Base-by-base conservation (phyloP, 1,284 basidiomycete species). In the Ganoderma resinaceum region DNA sequence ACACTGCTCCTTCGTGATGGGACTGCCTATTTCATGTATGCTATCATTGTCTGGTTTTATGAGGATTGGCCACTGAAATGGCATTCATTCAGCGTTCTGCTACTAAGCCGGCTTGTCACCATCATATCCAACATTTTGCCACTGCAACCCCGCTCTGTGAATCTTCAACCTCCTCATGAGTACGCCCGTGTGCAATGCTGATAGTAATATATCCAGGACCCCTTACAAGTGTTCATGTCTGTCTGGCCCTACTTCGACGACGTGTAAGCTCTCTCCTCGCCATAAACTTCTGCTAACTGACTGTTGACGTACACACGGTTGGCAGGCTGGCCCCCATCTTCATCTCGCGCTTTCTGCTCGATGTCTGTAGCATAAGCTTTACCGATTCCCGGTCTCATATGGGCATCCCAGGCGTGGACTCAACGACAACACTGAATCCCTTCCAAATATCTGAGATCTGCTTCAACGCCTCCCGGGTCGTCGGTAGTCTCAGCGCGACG, bases 1-100 rank as follows among this genome's bases (percentile, higher is more conserved):
- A 57, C 31, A 8, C 43, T 64, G n/a, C 62, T 68, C 3, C 49
- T 64, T 4, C 46, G 58, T 16, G 66, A 68, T 43, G 62, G 66
- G 43, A 46, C 43, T 6, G 43, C n/a, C 43, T 46, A n/a, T n/a
- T n/a, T 46, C n/a, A 9, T 23, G 43, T 46, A 46, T 23, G 20
- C 7, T 23, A 8, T 23, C n/a, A 0, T 9, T 0, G 20, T 46
- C 20, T 46, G 18, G 18, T 46, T 11, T 38, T 9, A 23, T n/a
- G 0, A n/a, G 1, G 18, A 46, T 40, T 16, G 11, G 23, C 20
- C 20, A n/a, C n/a, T 46, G 43, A 46, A 12, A 16, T 14, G n/a
- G 40, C 43, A 9, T 2, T 46, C 20, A 18, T n/a, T 46, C 20
- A 46, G 43, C 7, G 9, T 46, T 23, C 43, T 46, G 1, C 43